Conservation (phyloP, 208 protist species). For the Leishmania tropica region DNA sequence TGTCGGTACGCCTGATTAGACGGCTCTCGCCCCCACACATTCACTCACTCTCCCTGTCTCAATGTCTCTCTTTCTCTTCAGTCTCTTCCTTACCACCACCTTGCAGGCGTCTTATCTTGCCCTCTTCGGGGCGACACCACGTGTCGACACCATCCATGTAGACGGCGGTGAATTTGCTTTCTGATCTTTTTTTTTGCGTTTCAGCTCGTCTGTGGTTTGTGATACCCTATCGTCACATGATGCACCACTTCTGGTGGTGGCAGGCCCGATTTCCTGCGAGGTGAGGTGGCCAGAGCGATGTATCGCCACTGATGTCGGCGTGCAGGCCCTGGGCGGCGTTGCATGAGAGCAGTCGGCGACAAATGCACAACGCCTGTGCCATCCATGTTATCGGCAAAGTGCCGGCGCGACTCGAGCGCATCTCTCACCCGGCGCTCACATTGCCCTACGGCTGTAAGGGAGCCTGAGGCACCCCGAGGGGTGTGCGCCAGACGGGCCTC, state of each 20-base stretch:
- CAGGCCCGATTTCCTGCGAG: not conserved
- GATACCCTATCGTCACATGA: not conserved
- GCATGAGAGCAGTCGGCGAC: not conserved
- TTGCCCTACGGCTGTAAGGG: not conserved
- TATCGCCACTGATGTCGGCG: not conserved
- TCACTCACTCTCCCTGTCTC: not conserved
- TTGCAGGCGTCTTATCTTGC: not conserved
- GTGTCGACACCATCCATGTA: not conserved
- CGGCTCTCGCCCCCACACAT: not conserved
- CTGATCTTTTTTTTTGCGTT: conserved; percentile 4
- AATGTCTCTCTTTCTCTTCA: not conserved
- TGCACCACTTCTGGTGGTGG: not conserved
- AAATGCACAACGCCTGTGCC: not conserved
- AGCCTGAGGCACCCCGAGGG: not conserved
- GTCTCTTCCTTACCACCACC: not conserved
- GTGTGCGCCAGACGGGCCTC: not conserved
- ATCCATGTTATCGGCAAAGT: not conserved
- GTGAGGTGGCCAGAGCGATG: not conserved
- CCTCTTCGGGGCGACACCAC: not conserved
- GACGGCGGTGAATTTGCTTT: not conserved
- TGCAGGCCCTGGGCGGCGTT: not conserved
- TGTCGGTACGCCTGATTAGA: not conserved
- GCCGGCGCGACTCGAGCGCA: not conserved
- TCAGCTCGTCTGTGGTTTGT: not conserved
- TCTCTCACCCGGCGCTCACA: too few species aligned